Conservation (phyloP, 257 asterid genomes). For the Penstemon barbatus region DNA sequence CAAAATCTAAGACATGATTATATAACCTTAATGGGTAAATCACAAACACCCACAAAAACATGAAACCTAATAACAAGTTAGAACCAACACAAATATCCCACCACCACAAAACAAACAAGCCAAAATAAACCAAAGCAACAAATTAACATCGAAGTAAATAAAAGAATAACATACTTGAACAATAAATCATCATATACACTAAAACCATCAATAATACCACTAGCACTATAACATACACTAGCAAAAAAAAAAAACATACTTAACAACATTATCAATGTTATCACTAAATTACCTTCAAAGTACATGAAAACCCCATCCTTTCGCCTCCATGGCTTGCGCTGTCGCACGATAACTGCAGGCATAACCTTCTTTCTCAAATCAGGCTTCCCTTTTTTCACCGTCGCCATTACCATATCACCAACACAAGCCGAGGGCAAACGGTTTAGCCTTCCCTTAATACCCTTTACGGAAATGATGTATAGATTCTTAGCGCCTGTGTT, state of each 20-base stretch:
- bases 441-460: conserved; percentile 61
- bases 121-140: no score
- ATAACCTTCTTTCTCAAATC: conserved; percentile 67
- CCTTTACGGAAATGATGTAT: conserved; percentile 62
- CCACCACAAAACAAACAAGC: no score
- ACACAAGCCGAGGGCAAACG: conserved; percentile 71
- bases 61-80: no score
- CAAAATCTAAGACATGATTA: neutral
- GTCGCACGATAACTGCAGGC: conserved; percentile 71
- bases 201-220: no score
- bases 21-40: neutral
- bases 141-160: no score
- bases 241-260: neutral
- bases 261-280: neutral
- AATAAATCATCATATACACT: no score
- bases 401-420: conserved; percentile 74
- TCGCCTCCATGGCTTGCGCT: conserved; percentile 64
- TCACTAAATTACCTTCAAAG: conserved; percentile 46
- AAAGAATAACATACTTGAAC: no score
- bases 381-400: conserved; percentile 74
- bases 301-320: conserved; percentile 70
- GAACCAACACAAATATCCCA: neutral
- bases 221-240: neutral
- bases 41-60: neutral
- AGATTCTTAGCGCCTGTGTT: conserved; percentile 58